These are phyloP conservation scores for Neurospora tetraspora DNA, from an alignment of 495 filamentous ascomycete species.

Conservation along the genomic window DNA sequence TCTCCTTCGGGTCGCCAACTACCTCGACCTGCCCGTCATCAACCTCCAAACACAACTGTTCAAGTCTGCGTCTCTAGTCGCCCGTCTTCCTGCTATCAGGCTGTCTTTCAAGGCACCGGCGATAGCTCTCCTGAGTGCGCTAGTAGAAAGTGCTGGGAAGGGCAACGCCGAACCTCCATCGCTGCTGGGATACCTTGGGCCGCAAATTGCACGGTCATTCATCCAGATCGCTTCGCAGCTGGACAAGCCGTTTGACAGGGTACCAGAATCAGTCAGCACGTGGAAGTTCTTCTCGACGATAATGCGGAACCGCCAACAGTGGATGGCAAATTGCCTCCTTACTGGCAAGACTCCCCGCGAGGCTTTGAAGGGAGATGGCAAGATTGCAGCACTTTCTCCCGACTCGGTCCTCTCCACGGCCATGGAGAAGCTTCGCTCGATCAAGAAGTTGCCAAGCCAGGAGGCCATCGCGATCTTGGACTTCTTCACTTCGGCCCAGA, in stretches of 20 bases:
- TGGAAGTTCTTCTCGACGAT: constrained; percentile 86
- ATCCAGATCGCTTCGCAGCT: constrained; percentile 66
- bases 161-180: constrained; percentile 69
- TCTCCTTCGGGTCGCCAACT: constrained; percentile 57
- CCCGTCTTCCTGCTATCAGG: constrained; percentile 66
- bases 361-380: constrained; percentile 46
- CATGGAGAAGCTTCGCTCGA: constrained; percentile 58
- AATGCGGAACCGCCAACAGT: constrained; percentile 84
- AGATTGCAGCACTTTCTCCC: constrained; percentile 35
- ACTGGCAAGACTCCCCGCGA: constrained; percentile 77
- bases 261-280: constrained; percentile 49
- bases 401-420: constrained; percentile 66
- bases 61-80: constrained; percentile 61
- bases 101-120: constrained; percentile 55
- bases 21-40: constrained; percentile 48
- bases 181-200: constrained; percentile 75
- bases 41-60: constrained; percentile 71
- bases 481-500: constrained; percentile 76
- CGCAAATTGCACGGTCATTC: constrained; percentile 73
- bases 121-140: constrained; percentile 57
- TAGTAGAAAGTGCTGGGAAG: constrained; percentile 59
- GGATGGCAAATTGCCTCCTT: constrained; percentile 86
- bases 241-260: constrained; percentile 62
- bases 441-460: constrained; percentile 50
- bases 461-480: constrained; percentile 66